Percentiles rank a stretch among this genome's conserved stretches.
These are phyloP conservation scores for Cercospora berteroae DNA, from an alignment of 2,329 filamentous ascomycete species.

Conservation along the genomic window DNA sequence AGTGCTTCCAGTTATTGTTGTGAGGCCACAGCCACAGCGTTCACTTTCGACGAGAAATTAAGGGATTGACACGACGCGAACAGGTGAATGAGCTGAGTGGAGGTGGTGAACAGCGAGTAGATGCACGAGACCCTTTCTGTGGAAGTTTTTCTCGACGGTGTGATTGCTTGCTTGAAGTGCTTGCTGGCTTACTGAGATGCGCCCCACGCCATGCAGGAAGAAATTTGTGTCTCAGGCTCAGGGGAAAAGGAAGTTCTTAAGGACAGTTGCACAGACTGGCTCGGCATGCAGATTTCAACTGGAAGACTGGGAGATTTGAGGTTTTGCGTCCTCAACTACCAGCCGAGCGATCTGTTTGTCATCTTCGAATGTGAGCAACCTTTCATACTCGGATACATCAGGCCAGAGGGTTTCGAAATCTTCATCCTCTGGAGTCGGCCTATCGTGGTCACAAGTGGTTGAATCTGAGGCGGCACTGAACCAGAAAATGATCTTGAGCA, in stretches of 20 bases:
- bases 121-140: not conserved
- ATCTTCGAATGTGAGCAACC: not conserved
- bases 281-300: not conserved
- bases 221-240: not conserved
- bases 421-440: not conserved
- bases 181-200: not conserved
- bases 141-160: not conserved
- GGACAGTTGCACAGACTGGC: not conserved
- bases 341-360: not conserved
- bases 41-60: not conserved
- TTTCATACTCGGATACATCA: not conserved
- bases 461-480: not conserved
- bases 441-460: not conserved
- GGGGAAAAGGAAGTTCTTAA: not conserved
- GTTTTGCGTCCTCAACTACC: not conserved
- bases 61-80: not conserved
- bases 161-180: not conserved
- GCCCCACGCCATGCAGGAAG: not conserved
- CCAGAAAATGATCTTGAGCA: constrained; percentile 4
- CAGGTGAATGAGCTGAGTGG: not conserved
- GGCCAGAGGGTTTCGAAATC: not conserved
- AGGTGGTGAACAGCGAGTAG: not conserved
- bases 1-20: not conserved
- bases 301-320: not conserved
- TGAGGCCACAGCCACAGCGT: not conserved